Conservation (phyloP, 345 rosid genomes). For the Brassica nigra region DNA sequence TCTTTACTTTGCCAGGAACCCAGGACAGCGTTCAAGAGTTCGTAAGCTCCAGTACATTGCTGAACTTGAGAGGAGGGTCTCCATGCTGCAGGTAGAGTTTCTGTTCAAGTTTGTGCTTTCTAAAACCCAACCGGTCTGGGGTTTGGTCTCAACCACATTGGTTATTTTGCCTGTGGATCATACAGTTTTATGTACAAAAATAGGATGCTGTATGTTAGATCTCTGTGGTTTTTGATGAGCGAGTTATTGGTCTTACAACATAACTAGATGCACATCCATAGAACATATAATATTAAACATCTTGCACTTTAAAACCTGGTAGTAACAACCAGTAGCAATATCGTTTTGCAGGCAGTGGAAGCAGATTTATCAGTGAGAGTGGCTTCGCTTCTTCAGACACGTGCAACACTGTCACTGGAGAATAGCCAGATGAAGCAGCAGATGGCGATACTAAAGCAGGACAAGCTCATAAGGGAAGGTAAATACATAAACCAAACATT, state of each 20-base stretch:
- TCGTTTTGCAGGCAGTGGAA: conserved; percentile 51
- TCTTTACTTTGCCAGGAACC: conserved; percentile 48
- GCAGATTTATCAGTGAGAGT: conserved; percentile 62
- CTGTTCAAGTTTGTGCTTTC: conserved; percentile 4
- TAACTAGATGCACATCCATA: conserved; percentile 15
- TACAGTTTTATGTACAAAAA: background rate
- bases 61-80: conserved; percentile 74
- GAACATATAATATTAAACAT: background rate
- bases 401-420: conserved; percentile 58
- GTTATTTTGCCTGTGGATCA: conserved; percentile 9
- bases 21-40: conserved; percentile 84
- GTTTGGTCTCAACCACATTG: background rate
- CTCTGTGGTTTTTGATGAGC: background rate
- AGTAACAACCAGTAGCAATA: conserved; percentile 7
- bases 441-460: conserved; percentile 53
- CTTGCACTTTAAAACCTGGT: background rate
- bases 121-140: conserved; percentile 1
- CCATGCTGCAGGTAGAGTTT: conserved; percentile 59
- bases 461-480: conserved; percentile 67
- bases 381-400: conserved; percentile 61
- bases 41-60: conserved; percentile 84
- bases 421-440: conserved; percentile 65
- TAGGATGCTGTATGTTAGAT: conserved; percentile 11
- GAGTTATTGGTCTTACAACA: background rate
- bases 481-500: conserved; percentile 8